Conservation (phyloP, 805 yeast species). For the Ogataea neopini region DNA sequence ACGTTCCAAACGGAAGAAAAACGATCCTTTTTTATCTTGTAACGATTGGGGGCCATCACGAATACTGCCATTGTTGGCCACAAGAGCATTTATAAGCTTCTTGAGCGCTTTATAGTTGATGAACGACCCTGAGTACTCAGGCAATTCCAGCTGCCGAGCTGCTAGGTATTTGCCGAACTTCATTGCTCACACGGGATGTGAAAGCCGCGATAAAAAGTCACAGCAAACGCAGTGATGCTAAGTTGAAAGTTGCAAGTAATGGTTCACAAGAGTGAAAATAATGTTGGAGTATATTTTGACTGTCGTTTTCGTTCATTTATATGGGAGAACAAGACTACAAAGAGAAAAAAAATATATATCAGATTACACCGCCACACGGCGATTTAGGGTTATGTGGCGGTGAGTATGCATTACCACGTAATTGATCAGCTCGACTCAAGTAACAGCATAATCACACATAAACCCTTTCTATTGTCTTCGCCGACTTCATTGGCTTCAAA, state of each 20-base stretch:
- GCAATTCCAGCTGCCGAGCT: conserved; percentile 89
- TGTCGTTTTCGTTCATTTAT: neutral
- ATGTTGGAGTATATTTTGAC: neutral
- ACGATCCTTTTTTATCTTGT: conserved; percentile 88
- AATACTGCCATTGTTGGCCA: conserved; percentile 33
- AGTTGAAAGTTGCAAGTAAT: neutral
- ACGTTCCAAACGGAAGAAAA: conserved; percentile 86
- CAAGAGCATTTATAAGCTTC: conserved; percentile 84
- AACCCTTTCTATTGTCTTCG: no score
- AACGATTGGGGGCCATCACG: conserved; percentile 48
- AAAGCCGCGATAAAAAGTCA: neutral
- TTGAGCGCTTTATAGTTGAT: conserved; percentile 93
- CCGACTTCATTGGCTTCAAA: no score
- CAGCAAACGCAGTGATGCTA: neutral
- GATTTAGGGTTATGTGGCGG: neutral
- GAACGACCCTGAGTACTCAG: conserved; percentile 92
- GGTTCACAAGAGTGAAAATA: neutral
- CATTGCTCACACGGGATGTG: conserved; percentile 35
- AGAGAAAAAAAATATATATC: neutral
- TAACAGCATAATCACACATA: no score
- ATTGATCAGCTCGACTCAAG: no score
- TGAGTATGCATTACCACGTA: neutral
- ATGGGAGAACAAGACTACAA: neutral
- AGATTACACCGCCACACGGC: neutral
- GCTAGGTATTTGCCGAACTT: conserved; percentile 96